A percentile compares a stretch with the other conserved stretches of the same genome.
Conservation (phyloP, 2,329 filamentous ascomycete genomes). For the Kalaharituber pfeilii region DNA sequence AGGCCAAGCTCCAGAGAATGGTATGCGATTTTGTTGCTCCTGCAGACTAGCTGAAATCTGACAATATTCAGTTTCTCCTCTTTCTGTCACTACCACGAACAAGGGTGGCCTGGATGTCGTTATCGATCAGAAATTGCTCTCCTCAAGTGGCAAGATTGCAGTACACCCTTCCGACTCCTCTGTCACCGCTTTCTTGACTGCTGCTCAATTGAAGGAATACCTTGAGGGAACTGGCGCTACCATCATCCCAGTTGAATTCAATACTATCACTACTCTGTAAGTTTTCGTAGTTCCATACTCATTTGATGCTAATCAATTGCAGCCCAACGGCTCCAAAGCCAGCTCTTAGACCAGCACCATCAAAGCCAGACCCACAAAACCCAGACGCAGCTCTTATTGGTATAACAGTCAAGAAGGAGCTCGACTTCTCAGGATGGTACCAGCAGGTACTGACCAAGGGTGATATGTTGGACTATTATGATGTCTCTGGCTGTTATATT, state of each 20-base stretch:
- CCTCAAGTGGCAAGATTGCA: slow-evolving; percentile 16
- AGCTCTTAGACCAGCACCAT: slow-evolving; percentile 30
- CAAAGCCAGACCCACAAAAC: slow-evolving; percentile 34
- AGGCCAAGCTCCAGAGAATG: slow-evolving; percentile 17
- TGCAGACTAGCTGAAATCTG: background rate
- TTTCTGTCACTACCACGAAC: slow-evolving; percentile 21
- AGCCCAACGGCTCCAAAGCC: slow-evolving; percentile 28
- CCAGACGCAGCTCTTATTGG: slow-evolving; percentile 56
- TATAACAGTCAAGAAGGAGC: slow-evolving; percentile 68
- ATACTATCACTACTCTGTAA: background rate
- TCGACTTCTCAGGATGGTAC: slow-evolving; percentile 90
- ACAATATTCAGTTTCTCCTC: slow-evolving; percentile 19
- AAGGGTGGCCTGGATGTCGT: slow-evolving; percentile 21
- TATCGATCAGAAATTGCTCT: slow-evolving; percentile 20
- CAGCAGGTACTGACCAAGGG: slow-evolving; percentile 94
- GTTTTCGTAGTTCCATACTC: background rate
- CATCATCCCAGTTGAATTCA: slow-evolving; percentile 16
- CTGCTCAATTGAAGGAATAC: slow-evolving; percentile 17
- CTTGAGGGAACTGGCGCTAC: slow-evolving; percentile 20
- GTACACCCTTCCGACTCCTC: slow-evolving; percentile 21
- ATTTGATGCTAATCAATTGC: slow-evolving; percentile 9
- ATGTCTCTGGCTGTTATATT: slow-evolving; percentile 95
- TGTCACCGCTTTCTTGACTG: slow-evolving; percentile 19
- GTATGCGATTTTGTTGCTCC: slow-evolving; percentile 6
- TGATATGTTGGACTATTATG: slow-evolving; percentile 95